A percentile compares a stretch with the other conserved stretches of the same genome.
Evolutionary conservation across 148 eudicot species (phyloP).

Genomic region (Dysphania ambrosioides): DNA sequence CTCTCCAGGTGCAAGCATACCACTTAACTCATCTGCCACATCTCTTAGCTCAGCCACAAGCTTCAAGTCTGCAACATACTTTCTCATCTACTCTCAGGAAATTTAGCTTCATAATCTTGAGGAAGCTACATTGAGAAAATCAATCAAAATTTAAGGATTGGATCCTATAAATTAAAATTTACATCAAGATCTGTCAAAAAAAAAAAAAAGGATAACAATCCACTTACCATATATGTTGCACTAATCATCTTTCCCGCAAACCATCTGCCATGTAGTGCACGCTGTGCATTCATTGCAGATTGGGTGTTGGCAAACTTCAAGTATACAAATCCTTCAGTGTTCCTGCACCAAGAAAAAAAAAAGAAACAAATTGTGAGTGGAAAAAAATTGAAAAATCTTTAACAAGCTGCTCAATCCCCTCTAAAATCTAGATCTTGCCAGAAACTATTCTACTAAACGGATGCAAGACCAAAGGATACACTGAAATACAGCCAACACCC

Average conservation of each 20-base stretch:
- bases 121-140: conserved; percentile 45
- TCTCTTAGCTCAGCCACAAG: not conserved
- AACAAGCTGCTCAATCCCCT: not conserved
- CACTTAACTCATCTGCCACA: too few species aligned
- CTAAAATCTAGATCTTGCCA: conserved; percentile 12
- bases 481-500: too few species aligned
- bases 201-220: not conserved
- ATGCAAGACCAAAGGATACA: too few species aligned
- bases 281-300: conserved; percentile 69
- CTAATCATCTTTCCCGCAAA: conserved; percentile 97
- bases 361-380: not conserved
- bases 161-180: not conserved
- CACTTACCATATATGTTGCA: conserved; percentile 70
- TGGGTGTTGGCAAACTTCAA: conserved; percentile 59
- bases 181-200: not conserved
- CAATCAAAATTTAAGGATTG: not conserved
- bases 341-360: conserved; percentile 38
- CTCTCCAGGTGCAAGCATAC: not conserved
- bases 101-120: conserved; percentile 60
- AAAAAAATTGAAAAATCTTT: not conserved
- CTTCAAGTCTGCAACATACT: not conserved
- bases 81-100: conserved; percentile 55
- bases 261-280: conserved; percentile 85
- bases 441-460: not conserved
- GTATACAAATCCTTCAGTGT: conserved; percentile 75